A percentile compares a stretch with the other conserved stretches of the same genome.
These are phyloP conservation scores for Irpex sp. DNA, from an alignment of 1,284 basidiomycete species.

Conservation along the genomic window DNA sequence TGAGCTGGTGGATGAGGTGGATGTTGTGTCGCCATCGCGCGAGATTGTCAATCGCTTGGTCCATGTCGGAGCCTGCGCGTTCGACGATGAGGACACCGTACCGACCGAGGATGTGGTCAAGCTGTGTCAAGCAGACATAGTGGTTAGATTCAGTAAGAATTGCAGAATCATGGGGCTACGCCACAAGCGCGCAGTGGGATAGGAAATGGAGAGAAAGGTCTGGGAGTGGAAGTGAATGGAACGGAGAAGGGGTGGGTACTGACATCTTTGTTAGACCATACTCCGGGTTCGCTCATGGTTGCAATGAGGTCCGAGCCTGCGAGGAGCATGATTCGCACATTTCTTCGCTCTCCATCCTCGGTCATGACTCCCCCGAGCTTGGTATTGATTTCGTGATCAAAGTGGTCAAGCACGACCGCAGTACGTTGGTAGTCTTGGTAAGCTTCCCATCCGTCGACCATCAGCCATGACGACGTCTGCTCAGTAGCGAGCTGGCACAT, in stretches of 20 bases:
- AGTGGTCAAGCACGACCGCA: conserved; percentile 93
- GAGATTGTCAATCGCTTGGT: conserved; percentile 71
- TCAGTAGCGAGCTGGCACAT: conserved; percentile 88
- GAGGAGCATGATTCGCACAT: conserved; percentile 84
- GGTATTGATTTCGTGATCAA: conserved; percentile 89
- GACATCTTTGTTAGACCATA: conserved; percentile 94
- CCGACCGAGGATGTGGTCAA: conserved; percentile 92
- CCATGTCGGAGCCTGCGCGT: conserved; percentile 89
- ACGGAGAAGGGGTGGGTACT: conserved; percentile 23
- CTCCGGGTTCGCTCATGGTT: conserved; percentile 98
- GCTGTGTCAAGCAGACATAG: conserved; percentile 35
- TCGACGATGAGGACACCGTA: conserved; percentile 97
- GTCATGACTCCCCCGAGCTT: conserved; percentile 67
- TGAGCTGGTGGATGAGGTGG: conserved; percentile 90
- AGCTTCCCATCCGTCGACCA: conserved; percentile 98
- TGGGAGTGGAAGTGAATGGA: not conserved
- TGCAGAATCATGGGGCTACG: conserved; percentile 1
- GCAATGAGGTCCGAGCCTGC: conserved; percentile 97
- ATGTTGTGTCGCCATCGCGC: conserved; percentile 86
- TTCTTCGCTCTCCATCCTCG: conserved; percentile 55
- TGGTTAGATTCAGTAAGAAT: not conserved
- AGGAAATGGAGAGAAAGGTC: not conserved
- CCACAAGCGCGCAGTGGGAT: conserved; percentile 2
- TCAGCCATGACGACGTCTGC: conserved; percentile 74
- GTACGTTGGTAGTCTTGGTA: conserved; percentile 93